Evolutionary conservation across 2,329 filamentous ascomycete genomes (phyloP).

Genomic region (Hymenoscyphus scutula): DNA sequence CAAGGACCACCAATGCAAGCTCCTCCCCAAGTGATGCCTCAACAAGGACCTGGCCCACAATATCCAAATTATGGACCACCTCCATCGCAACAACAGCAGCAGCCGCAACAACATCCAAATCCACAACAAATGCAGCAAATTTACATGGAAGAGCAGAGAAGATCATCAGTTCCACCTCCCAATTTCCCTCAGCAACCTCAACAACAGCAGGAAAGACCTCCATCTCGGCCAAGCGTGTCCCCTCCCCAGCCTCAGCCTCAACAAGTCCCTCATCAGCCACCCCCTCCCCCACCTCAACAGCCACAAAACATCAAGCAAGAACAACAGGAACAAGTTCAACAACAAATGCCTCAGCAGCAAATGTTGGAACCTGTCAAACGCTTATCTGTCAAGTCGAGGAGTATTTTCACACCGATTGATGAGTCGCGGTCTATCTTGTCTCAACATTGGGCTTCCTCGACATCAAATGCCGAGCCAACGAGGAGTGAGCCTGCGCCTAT

Average conservation of each 20-base stretch:
- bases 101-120: conserved; percentile 38
- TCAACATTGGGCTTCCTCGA: conserved; percentile 72
- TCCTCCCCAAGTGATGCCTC: conserved; percentile 33
- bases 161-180: conserved; percentile 66
- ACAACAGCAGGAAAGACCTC: conserved; percentile 48
- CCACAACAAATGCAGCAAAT: conserved; percentile 57
- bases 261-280: conserved; percentile 46
- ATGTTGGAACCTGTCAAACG: conserved; percentile 50
- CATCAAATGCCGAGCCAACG: conserved; percentile 40
- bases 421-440: conserved; percentile 85
- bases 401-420: conserved; percentile 97
- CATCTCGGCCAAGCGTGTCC: conserved; percentile 49
- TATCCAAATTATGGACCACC: conserved; percentile 42
- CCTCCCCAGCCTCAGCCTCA: conserved; percentile 59
- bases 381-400: conserved; percentile 55
- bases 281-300: conserved; percentile 45
- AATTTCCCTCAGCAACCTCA: conserved; percentile 57
- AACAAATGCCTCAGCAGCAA: conserved; percentile 51
- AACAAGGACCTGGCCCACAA: conserved; percentile 40
- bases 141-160: conserved; percentile 74
- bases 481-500: conserved; percentile 30
- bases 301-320: conserved; percentile 36
- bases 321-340: conserved; percentile 43
- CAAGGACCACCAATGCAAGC: conserved; percentile 35
- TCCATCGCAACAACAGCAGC: conserved; percentile 32